Evolutionary conservation across 192 early-diverging fungal species (phyloP).

Genomic region (Funneliformis mosseae): DNA sequence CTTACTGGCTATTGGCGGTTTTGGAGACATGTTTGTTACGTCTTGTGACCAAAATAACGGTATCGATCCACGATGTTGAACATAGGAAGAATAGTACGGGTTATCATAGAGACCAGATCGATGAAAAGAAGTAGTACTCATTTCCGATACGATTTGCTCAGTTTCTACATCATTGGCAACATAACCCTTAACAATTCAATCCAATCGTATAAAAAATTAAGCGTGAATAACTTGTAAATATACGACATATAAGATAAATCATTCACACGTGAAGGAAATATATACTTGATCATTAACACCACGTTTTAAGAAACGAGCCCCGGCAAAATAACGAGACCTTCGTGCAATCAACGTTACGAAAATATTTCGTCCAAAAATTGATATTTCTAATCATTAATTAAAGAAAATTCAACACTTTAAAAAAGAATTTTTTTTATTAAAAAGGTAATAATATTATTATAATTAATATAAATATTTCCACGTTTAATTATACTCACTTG

Average conservation of each 20-base stretch:
- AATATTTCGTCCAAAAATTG: conserved; percentile 89
- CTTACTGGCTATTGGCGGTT: conserved; percentile 82
- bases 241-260: background rate
- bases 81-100: conserved; percentile 87
- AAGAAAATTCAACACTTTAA: background rate
- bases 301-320: conserved; percentile 93
- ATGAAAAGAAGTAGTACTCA: conserved; percentile 87
- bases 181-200: conserved; percentile 65
- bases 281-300: conserved; percentile 86
- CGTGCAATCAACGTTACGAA: conserved; percentile 94
- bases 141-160: conserved; percentile 95
- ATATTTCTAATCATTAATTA: conserved; percentile 62
- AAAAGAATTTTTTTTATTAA: background rate
- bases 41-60: conserved; percentile 97
- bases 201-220: background rate
- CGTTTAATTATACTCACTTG: conserved; percentile 55
- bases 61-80: conserved; percentile 97
- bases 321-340: conserved; percentile 92
- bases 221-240: background rate
- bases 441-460: background rate
- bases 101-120: conserved; percentile 59
- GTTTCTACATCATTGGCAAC: conserved; percentile 99
- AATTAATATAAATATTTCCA: background rate
- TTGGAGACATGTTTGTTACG: conserved; percentile 86
- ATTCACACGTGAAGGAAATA: conserved; percentile 15